Conservation (phyloP, 1,284 basidiomycete genomes). For the Pseudozyma hubeiensis region DNA sequence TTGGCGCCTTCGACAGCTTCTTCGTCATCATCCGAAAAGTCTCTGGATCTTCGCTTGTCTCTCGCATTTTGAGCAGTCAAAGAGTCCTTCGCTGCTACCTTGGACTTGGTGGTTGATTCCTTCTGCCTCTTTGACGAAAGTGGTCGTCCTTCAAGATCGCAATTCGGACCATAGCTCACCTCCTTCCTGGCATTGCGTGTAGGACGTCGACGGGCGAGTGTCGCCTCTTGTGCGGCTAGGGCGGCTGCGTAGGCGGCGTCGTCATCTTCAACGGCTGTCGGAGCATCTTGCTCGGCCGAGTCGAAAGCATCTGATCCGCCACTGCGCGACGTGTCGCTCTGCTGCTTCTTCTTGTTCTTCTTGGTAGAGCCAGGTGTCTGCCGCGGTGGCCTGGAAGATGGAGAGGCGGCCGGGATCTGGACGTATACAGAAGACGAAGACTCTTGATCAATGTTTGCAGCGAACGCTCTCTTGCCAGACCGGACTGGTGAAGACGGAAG, state of each 20-base stretch:
- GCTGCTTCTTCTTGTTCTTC: slow-evolving; percentile 14
- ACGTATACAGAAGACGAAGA: slow-evolving; percentile 19
- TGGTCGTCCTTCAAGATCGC: slow-evolving; percentile 39
- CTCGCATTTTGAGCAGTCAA: slow-evolving; percentile 6
- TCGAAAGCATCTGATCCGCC: slow-evolving; percentile 22
- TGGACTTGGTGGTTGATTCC: slow-evolving; percentile 10
- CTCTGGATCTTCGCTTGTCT: slow-evolving; percentile 19
- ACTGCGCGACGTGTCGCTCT: slow-evolving; percentile 4
- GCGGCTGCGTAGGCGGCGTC: slow-evolving; percentile 43
- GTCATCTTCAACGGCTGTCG: slow-evolving; percentile 4
- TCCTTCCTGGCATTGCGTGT: slow-evolving; percentile 24
- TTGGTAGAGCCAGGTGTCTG: slow-evolving; percentile 9
- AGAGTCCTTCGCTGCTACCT: slow-evolving; percentile 4
- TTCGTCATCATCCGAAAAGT: slow-evolving; percentile 29
- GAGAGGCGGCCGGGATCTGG: slow-evolving; percentile 23
- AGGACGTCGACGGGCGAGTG: slow-evolving; percentile 26
- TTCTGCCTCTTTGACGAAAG: slow-evolving; percentile 13
- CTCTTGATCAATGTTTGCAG: neutral
- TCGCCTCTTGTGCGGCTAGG: slow-evolving; percentile 36
- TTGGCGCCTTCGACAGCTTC: neutral
- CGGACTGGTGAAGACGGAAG: slow-evolving; percentile 3
- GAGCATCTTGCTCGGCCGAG: neutral
- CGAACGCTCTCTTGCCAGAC: neutral
- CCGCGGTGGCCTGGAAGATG: slow-evolving; percentile 3
- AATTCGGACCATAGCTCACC: slow-evolving; percentile 36